phyloP scores from a whole-genome alignment of 768 basidiomycete species.

The Rubroboletus satanas region DNA sequence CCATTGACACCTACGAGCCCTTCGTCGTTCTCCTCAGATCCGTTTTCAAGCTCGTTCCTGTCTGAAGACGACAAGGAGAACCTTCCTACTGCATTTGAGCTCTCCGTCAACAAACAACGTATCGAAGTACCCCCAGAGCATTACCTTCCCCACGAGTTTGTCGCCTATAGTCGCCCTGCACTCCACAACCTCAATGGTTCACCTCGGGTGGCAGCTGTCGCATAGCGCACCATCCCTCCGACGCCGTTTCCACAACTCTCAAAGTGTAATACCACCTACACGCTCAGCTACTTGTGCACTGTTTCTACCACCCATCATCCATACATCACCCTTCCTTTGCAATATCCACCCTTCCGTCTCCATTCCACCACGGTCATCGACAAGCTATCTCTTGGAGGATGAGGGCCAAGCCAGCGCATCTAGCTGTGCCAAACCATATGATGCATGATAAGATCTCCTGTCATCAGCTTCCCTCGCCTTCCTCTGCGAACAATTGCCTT shows the following conservation, averaged over 20 bases:
- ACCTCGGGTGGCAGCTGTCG: slow-evolving; percentile 50
- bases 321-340: slow-evolving; percentile 60
- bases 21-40: slow-evolving; percentile 37
- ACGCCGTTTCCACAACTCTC: slow-evolving; percentile 46
- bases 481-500: slow-evolving; percentile 8
- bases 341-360: slow-evolving; percentile 46
- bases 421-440: slow-evolving; percentile 21
- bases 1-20: slow-evolving; percentile 79
- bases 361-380: slow-evolving; percentile 48
- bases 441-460: slow-evolving; percentile 9
- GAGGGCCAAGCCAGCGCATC: slow-evolving; percentile 12
- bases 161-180: slow-evolving; percentile 71
- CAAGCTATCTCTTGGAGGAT: slow-evolving; percentile 40
- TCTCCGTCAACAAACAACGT: slow-evolving; percentile 66
- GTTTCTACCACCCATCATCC: slow-evolving; percentile 62
- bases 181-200: slow-evolving; percentile 74
- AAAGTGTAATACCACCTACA: slow-evolving; percentile 79
- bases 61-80: slow-evolving; percentile 82
- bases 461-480: slow-evolving; percentile 11
- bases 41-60: slow-evolving; percentile 57
- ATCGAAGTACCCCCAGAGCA: slow-evolving; percentile 69
- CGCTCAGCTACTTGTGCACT: slow-evolving; percentile 59
- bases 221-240: slow-evolving; percentile 48
- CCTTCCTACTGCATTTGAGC: slow-evolving; percentile 64
- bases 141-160: slow-evolving; percentile 77